phyloP scores from a whole-genome alignment of 2,329 filamentous ascomycete genomes.

The Ophiocordyceps camponoti-saundersi region DNA sequence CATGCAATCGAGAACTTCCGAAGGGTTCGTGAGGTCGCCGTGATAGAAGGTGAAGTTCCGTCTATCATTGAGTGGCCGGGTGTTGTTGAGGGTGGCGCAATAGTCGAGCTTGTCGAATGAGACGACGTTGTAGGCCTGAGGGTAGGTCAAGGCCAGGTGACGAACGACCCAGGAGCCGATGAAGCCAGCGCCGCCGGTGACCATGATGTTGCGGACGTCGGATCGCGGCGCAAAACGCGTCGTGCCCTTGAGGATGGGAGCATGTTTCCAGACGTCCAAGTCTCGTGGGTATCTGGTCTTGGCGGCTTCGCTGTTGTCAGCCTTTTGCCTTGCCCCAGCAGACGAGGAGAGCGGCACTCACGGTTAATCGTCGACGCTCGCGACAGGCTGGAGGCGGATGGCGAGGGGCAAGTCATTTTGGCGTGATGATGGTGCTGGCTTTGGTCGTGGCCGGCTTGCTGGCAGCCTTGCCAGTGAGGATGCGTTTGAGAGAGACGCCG shows the following conservation, averaged over 20 bases:
- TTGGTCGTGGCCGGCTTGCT: background rate
- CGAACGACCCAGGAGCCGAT: slow-evolving; percentile 76
- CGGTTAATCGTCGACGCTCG: slow-evolving; percentile 3
- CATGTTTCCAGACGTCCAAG: slow-evolving; percentile 52
- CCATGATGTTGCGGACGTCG: slow-evolving; percentile 64
- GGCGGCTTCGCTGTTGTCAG: slow-evolving; percentile 4
- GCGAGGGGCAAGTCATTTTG: background rate
- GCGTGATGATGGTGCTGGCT: background rate
- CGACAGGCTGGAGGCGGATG: slow-evolving; percentile 1
- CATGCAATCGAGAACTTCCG: slow-evolving; percentile 53
- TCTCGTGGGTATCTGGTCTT: slow-evolving; percentile 31
- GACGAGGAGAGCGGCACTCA: slow-evolving; percentile 1
- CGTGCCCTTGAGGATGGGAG: slow-evolving; percentile 50
- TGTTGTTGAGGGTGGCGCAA: slow-evolving; percentile 68
- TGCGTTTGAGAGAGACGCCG: slow-evolving; percentile 3
- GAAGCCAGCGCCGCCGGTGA: slow-evolving; percentile 73
- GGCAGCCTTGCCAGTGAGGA: slow-evolving; percentile 2
- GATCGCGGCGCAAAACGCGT: slow-evolving; percentile 53
- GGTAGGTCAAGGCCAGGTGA: slow-evolving; percentile 59
- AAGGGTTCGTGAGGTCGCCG: slow-evolving; percentile 58
- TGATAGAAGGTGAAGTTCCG: slow-evolving; percentile 66
- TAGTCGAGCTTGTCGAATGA: slow-evolving; percentile 79
- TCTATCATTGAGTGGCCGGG: slow-evolving; percentile 45
- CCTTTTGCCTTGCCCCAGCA: background rate
- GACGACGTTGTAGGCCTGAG: slow-evolving; percentile 57